Evolutionary conservation across 75 land plant species (phyloP).

Genomic region (Cupressus sempervirens): DNA sequence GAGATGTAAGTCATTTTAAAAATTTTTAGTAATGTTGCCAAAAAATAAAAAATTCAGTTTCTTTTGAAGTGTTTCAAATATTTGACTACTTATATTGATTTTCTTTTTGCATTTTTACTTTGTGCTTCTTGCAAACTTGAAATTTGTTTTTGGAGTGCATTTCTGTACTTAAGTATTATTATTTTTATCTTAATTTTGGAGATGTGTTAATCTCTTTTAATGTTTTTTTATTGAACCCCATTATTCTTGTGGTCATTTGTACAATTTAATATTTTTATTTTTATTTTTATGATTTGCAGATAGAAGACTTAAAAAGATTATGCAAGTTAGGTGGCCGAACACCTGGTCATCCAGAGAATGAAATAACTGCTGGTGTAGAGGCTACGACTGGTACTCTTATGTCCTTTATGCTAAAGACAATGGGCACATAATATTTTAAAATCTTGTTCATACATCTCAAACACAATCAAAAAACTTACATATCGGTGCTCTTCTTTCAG

Average conservation of each 20-base stretch:
- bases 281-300: slow-evolving; percentile 19
- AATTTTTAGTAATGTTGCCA: not conserved
- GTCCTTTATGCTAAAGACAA: not conserved
- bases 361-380: slow-evolving; percentile 55
- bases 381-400: slow-evolving; percentile 54
- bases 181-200: not conserved
- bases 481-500: not conserved
- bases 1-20: not conserved
- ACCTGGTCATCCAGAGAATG: slow-evolving; percentile 76
- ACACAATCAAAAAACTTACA: not conserved
- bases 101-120: not conserved
- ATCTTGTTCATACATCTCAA: not conserved
- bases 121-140: not conserved
- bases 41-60: not conserved
- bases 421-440: not conserved
- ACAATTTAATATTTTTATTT: not conserved
- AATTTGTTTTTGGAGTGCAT: not conserved
- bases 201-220: not conserved
- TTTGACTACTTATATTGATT: not conserved
- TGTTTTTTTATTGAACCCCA: not conserved
- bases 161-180: not conserved
- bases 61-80: not conserved
- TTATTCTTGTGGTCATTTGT: not conserved
- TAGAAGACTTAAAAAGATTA: slow-evolving; percentile 53
- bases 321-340: slow-evolving; percentile 53